Evolutionary conservation across 371 early-diverging fungal genomes (phyloP).

Genomic region (Amoeboaphelidium protococcarum): DNA sequence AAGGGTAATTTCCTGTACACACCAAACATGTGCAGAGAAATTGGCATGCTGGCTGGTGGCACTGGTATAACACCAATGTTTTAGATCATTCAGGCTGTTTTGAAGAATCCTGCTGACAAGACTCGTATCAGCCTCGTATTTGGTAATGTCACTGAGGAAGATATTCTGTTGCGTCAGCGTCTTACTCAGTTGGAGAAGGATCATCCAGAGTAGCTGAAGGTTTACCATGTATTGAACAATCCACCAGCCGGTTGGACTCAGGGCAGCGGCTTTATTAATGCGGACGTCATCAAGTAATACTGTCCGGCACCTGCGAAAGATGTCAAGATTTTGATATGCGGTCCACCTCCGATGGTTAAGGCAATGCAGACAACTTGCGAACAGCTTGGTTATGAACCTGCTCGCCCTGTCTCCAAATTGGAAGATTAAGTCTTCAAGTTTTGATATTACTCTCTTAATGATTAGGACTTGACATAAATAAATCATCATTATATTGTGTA

Average conservation of each 20-base stretch:
- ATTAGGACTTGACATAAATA: no score
- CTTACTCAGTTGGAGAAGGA: constrained; percentile 43
- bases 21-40: constrained; percentile 42
- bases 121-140: constrained; percentile 57
- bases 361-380: constrained; percentile 34
- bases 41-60: constrained; percentile 79
- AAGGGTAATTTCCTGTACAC: constrained; percentile 67
- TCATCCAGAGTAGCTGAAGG: constrained; percentile 41
- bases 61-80: constrained; percentile 9
- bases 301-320: constrained; percentile 46
- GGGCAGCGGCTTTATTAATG: constrained; percentile 57
- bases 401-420: constrained; percentile 52
- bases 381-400: constrained; percentile 23
- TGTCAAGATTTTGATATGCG: constrained; percentile 74
- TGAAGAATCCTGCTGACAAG: constrained; percentile 54
- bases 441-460: constrained; percentile 14
- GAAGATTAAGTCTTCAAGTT: constrained; percentile 75
- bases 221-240: constrained; percentile 26
- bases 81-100: constrained; percentile 46
- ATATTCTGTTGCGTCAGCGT: constrained; percentile 60
- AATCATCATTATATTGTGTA: no score
- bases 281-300: constrained; percentile 41
- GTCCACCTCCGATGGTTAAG: constrained; percentile 76
- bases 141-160: constrained; percentile 68
- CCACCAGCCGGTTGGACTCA: constrained; percentile 35